These are phyloP conservation scores for Ephemerocybe angulata DNA, from an alignment of 768 basidiomycete genomes.

Conservation along the genomic window DNA sequence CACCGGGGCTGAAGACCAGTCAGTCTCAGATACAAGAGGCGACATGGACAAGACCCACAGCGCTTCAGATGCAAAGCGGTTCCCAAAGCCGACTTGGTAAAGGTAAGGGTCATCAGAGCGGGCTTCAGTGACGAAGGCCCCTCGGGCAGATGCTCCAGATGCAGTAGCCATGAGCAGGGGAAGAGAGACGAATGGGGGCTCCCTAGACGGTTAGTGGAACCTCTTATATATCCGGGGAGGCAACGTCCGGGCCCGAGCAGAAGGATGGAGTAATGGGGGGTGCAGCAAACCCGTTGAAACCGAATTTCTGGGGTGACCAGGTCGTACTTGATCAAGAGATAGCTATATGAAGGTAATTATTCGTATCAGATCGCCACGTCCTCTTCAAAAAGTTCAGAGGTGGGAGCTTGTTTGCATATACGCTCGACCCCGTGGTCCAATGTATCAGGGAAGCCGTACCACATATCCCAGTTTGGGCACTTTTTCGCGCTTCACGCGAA, in stretches of 20 bases:
- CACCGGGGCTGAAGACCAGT: constrained; percentile 40
- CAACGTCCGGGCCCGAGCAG: too few relatives aligned
- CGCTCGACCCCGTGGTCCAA: constrained; percentile 7
- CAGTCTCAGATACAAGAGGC: neutral
- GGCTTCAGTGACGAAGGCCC: constrained; percentile 34
- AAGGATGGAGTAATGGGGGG: neutral
- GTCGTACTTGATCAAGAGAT: neutral
- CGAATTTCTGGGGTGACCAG: too few relatives aligned
- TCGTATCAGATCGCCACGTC: neutral
- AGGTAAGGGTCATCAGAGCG: constrained; percentile 48
- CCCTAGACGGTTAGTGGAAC: neutral
- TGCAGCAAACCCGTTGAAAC: neutral
- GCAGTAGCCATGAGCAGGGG: constrained; percentile 21
- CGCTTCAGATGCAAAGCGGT: constrained; percentile 53
- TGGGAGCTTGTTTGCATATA: constrained; percentile 1
- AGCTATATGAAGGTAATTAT: neutral
- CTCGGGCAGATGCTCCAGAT: constrained; percentile 38
- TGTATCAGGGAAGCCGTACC: neutral
- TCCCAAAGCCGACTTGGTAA: constrained; percentile 59
- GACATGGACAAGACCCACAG: constrained; percentile 33
- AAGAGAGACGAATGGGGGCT: neutral
- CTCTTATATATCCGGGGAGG: neutral
- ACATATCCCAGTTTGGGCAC: constrained; percentile 8
- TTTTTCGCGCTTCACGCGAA: constrained; percentile 8
- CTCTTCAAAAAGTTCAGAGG: neutral